These are phyloP conservation scores for Prunella vulgaris DNA, from an alignment of 257 asterid species.

Conservation along the genomic window DNA sequence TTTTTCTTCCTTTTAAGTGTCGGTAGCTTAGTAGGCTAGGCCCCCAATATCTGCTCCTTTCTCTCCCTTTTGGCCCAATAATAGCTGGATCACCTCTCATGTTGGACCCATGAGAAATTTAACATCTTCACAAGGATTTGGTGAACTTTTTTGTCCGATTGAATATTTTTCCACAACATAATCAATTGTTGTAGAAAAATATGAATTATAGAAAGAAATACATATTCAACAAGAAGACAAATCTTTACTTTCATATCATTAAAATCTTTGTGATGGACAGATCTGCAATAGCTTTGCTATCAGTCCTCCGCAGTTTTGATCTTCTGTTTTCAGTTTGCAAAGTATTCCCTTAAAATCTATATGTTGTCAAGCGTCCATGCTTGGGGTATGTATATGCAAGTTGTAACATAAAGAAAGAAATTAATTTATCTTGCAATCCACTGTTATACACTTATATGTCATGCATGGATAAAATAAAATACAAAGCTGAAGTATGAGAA, in stretches of 20 bases:
- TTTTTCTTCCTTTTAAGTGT: background rate
- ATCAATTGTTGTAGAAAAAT: background rate
- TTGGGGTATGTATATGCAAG: background rate
- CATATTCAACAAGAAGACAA: background rate
- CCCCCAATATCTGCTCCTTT: conserved; percentile 1
- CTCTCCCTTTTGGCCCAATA: conserved; percentile 17
- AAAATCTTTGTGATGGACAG: background rate
- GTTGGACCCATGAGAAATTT: conserved; percentile 13
- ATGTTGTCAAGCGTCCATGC: background rate
- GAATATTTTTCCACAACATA: background rate
- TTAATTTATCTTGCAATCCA: too few species aligned
- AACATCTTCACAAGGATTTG: background rate
- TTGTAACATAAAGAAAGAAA: too few species aligned
- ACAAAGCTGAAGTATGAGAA: too few species aligned
- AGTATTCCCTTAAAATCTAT: background rate
- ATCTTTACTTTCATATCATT: background rate
- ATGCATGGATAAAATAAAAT: background rate
- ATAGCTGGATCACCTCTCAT: conserved; percentile 25
- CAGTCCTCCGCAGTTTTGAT: background rate
- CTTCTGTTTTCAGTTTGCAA: background rate
- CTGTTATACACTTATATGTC: too few species aligned
- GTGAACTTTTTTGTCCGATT: background rate
- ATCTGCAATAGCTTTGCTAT: background rate
- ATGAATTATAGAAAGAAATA: background rate
- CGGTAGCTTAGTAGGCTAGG: background rate